Conservation (phyloP, 164 flowering plant species). For the Chimonanthus salicifolius region DNA sequence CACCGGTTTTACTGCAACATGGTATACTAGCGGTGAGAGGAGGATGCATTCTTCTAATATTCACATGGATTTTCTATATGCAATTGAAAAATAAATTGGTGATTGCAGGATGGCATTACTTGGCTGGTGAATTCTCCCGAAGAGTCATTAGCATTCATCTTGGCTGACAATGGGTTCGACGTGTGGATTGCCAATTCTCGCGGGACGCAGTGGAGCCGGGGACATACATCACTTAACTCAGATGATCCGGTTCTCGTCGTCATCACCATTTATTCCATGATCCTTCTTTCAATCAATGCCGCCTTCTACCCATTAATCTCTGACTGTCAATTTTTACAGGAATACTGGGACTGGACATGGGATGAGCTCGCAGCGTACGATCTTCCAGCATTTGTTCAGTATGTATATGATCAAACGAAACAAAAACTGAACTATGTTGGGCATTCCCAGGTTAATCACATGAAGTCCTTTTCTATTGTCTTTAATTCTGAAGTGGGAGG, state of each 20-base stretch:
- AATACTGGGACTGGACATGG: too few relatives aligned
- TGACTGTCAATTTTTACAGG: too few relatives aligned
- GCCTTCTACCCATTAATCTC: background rate
- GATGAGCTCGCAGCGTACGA: too few relatives aligned
- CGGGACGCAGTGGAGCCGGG: too few relatives aligned
- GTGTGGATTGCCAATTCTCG: conserved; percentile 47
- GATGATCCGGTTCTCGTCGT: conserved; percentile 27
- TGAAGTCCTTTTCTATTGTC: too few relatives aligned
- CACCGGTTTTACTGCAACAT: too few relatives aligned
- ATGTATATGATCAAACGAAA: conserved; percentile 18
- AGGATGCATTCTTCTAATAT: too few relatives aligned
- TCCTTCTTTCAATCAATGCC: background rate
- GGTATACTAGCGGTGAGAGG: too few relatives aligned
- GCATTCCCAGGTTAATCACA: conserved; percentile 58
- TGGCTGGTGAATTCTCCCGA: conserved; percentile 60
- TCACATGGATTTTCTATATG: too few relatives aligned
- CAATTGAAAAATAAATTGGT: too few relatives aligned
- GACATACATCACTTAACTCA: conserved; percentile 2
- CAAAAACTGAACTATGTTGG: conserved; percentile 77
- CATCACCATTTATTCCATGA: background rate
- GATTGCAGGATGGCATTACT: conserved; percentile 28
- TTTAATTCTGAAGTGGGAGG: conserved; percentile 42
- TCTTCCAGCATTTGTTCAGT: too few relatives aligned
- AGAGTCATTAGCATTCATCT: conserved; percentile 49
- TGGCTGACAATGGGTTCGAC: conserved; percentile 71